Percentiles rank a stretch among this genome's conserved stretches.
Evolutionary conservation across 2,329 filamentous ascomycete species (phyloP).

Genomic region (Xylaria sp.): DNA sequence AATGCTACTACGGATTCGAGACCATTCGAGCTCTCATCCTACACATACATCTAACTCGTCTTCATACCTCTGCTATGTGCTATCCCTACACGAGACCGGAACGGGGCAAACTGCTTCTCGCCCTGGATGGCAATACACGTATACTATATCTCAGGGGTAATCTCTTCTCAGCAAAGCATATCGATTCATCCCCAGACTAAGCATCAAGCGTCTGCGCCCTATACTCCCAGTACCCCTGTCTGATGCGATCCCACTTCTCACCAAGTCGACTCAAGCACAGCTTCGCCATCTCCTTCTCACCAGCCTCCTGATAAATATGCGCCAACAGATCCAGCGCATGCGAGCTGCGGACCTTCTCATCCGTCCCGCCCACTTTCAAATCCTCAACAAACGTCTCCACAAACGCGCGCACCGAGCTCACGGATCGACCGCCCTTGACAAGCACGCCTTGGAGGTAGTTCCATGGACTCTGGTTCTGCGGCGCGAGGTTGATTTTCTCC

Average conservation of each 20-base stretch:
- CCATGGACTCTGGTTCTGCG: slow-evolving; percentile 93
- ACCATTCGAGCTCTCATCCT: too few species aligned
- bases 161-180: neutral
- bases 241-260: slow-evolving; percentile 84
- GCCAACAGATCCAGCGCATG: slow-evolving; percentile 68
- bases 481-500: slow-evolving; percentile 68
- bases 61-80: too few species aligned
- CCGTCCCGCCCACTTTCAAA: slow-evolving; percentile 38
- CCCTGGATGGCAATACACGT: too few species aligned
- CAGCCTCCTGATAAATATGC: slow-evolving; percentile 57
- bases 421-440: slow-evolving; percentile 54
- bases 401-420: slow-evolving; percentile 45
- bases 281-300: slow-evolving; percentile 57
- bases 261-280: slow-evolving; percentile 68
- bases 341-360: slow-evolving; percentile 53
- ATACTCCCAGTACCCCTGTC: slow-evolving; percentile 90
- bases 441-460: slow-evolving; percentile 80
- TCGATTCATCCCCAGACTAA: neutral
- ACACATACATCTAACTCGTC: too few species aligned
- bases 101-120: too few species aligned
- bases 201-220: slow-evolving; percentile 33
- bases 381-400: slow-evolving; percentile 46
- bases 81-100: too few species aligned
- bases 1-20: too few species aligned
- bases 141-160: too few species aligned